Percentiles rank a stretch among this genome's conserved stretches.
phyloP scores from a whole-genome alignment of 805 yeast genomes.

The Pichia paraexigua region DNA sequence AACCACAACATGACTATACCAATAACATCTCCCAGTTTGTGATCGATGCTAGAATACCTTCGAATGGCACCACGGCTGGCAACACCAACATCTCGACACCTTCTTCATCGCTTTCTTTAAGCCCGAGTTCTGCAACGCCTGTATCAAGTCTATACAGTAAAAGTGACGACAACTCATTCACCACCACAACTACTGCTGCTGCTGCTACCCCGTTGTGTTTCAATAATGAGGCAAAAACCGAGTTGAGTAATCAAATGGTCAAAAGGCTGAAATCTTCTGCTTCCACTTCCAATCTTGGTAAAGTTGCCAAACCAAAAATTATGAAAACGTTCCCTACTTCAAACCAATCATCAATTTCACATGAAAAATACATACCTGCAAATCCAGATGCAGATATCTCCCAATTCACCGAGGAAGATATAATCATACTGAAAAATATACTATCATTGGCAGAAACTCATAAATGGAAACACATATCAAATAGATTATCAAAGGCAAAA shows the following conservation, averaged over 20 bases:
- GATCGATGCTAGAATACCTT: neutral
- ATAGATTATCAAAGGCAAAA: slow-evolving; percentile 23
- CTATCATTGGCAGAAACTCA: slow-evolving; percentile 27
- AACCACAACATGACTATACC: neutral
- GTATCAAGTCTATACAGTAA: neutral
- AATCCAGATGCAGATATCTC: slow-evolving; percentile 19
- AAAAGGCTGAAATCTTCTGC: neutral
- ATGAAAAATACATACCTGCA: slow-evolving; percentile 18
- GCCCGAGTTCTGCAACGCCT: neutral
- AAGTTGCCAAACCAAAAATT: neutral
- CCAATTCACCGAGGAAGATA: slow-evolving; percentile 26
- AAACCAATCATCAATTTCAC: slow-evolving; percentile 3
- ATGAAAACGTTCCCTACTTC: neutral
- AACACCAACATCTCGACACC: neutral
- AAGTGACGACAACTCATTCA: neutral
- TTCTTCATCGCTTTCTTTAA: neutral
- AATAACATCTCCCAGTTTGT: neutral
- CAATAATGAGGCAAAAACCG: neutral
- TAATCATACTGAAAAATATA: slow-evolving; percentile 20
- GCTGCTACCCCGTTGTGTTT: too few relatives aligned
- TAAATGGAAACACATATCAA: slow-evolving; percentile 28
- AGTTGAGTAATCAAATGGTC: too few relatives aligned
- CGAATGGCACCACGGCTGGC: neutral
- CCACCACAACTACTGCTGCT: too few relatives aligned
- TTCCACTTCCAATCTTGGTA: too few relatives aligned